Evolutionary conservation across 2,329 filamentous ascomycete genomes (phyloP), one percentile per base, ranked within the genome.

Genomic region (Torrubiellomyces zombiae): DNA sequence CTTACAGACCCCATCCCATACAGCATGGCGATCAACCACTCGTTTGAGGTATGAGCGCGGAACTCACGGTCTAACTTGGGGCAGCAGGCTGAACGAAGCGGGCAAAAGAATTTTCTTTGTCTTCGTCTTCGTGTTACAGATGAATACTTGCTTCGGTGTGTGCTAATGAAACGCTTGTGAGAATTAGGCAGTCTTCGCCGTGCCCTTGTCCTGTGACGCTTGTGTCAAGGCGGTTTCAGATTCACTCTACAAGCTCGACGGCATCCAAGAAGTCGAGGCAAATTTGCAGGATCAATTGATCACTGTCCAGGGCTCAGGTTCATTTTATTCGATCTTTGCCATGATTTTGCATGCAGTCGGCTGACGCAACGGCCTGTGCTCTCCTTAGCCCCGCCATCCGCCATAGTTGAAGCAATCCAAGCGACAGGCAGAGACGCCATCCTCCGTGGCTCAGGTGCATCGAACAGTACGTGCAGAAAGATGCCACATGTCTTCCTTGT

Each of bases 391-490:
- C 72, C 89, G 12, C 89, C 89, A 10, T 94, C 85, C 26, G 68
- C 76, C 22, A 92, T 95, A 35, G 83, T 94, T 16, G 62, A 74
- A 33, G 78, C 86, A 6, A 92, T 95, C 35, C 79, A 94, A 56
- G 63, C 66, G 21, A 94, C 85, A 7, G 89, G 89, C 26, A 72
- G 83, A 43, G 86, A 95, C 66, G 86, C 86, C 22, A 94, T 98
- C 43, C 57, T 98, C 29, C 75, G 89, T 38, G 89, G 89, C 28
- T 85, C 78, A 31, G 89, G 89, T 34, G 67, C 64, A 39, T 75
- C 81, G 44, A 75, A 94, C 53, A 81, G 81, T 85, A 61, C 42
- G 73, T 66, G 30, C 24, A 32, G 14, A 21, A 28, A 10, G 18
- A 16, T 18, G 12, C 11, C 10, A 21, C 18, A 18, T 7, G 6